Evolutionary conservation across 352 stramenopile species (phyloP).

Genomic region (Pythium rhizo-oryzae): DNA sequence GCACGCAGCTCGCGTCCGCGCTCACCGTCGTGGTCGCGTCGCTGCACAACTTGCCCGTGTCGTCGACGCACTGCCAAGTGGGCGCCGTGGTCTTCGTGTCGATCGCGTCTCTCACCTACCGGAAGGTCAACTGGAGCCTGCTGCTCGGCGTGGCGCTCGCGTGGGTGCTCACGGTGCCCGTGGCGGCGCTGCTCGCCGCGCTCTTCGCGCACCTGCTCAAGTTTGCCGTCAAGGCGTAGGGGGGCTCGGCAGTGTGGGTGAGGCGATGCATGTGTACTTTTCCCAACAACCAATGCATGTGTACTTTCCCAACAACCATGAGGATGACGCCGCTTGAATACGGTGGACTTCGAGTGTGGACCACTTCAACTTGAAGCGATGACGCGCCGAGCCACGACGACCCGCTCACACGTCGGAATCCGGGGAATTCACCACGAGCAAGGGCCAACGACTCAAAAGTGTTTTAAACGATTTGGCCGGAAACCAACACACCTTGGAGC

Average conservation of each 20-base stretch:
- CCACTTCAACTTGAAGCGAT: constrained; percentile 34
- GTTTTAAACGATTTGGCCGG: constrained; percentile 32
- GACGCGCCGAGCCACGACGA: constrained; percentile 12
- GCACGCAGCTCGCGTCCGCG: constrained; percentile 68
- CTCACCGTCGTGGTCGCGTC: constrained; percentile 58
- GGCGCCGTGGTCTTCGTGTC: constrained; percentile 54
- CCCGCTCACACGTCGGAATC: constrained; percentile 26
- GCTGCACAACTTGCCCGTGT: constrained; percentile 46
- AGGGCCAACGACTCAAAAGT: too few relatives aligned
- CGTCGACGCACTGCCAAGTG: constrained; percentile 69
- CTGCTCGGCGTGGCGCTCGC: constrained; percentile 25
- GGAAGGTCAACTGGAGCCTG: constrained; percentile 35
- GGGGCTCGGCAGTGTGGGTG: too few relatives aligned
- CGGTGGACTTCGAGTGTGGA: constrained; percentile 8
- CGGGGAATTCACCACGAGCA: constrained; percentile 14
- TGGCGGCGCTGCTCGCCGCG: constrained; percentile 20
- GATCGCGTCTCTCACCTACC: constrained; percentile 27
- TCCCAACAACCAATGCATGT: neutral
- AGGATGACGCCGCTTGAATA: too few relatives aligned
- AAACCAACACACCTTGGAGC: neutral
- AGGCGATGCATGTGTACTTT: neutral
- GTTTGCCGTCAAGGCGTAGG: constrained; percentile 11
- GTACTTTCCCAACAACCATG: too few relatives aligned
- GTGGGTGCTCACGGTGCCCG: constrained; percentile 39
- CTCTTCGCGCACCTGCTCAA: constrained; percentile 23